These are phyloP conservation scores for Daldinia caldariorum DNA, from an alignment of 495 filamentous ascomycete genomes.

Conservation along the genomic window DNA sequence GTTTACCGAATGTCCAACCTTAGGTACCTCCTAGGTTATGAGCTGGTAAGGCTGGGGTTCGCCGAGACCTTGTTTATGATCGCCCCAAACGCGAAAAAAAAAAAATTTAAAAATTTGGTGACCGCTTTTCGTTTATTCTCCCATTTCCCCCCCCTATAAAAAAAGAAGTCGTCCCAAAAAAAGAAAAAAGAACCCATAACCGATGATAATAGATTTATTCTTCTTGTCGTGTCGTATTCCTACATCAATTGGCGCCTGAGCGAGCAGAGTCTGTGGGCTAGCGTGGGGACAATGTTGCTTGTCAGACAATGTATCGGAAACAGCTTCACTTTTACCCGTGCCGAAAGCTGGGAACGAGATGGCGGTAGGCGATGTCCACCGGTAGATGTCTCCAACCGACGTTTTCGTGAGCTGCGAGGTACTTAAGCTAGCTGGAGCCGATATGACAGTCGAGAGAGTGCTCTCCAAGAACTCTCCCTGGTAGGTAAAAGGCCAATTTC, in stretches of 20 bases:
- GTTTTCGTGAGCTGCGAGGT: background rate
- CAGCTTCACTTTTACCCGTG: slow-evolving; percentile 20
- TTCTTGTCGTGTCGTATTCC: background rate
- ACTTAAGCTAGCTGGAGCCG: background rate
- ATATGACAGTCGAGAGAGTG: background rate
- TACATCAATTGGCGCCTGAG: slow-evolving; percentile 13
- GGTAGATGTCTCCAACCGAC: background rate
- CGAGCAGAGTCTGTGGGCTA: background rate
- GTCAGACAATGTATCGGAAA: background rate
- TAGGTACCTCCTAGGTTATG: too few relatives aligned
- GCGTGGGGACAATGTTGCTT: slow-evolving; percentile 6
- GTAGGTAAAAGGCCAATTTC: slow-evolving; percentile 5
- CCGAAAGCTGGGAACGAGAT: slow-evolving; percentile 16
- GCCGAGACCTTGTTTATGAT: background rate
- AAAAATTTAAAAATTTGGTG: background rate
- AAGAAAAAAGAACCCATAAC: background rate
- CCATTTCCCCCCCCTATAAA: background rate
- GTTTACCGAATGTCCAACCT: slow-evolving; percentile 3
- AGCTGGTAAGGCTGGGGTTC: slow-evolving; percentile 7
- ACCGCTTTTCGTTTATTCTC: background rate
- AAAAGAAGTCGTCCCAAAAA: too few relatives aligned
- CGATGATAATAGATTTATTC: background rate
- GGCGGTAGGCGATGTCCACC: slow-evolving; percentile 8
- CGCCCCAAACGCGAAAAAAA: background rate
- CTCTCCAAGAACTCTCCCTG: background rate